Evolutionary conservation across 2,329 filamentous ascomycete genomes (phyloP), one percentile per base, ranked within the genome.

Genomic region (Dactylellina cionopaga): DNA sequence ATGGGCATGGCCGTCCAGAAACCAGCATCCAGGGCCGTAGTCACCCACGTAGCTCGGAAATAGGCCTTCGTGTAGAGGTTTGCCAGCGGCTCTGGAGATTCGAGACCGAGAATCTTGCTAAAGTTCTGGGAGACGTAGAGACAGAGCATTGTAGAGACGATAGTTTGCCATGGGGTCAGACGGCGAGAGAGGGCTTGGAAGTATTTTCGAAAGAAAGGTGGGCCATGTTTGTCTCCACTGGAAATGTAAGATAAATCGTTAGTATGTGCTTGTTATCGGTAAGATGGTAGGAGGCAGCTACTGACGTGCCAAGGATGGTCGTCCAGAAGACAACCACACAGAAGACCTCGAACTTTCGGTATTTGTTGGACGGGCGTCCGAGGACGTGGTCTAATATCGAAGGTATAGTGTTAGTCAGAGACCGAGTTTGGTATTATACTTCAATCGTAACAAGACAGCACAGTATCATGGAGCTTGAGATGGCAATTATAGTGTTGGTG

Each of bases 1-100:
- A 99, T 93, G 77, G 88, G 90, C 95, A 99, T 99, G 31, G 95
- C 95, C 0, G 92, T 96, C 95, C 95, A 99, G 80, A 97, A 99
- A 1, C 95, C 95, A 4, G 95, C 95, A 77, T 99, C 95, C 72
- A 99, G 82, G 0, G 92, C 95, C 0, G 95, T 99, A 58, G 95
- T 89, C 13, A 98, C 87, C 95, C 95, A 99, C 79, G 95, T 99
- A 62, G 95, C 95, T 51, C 95, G 89, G 80, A 96, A 99, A 82
- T 96, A 99, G 25, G 91, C 89, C 55, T 92, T 85, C 60, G 91
- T 92, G 82, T 99, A 99, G 80, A 98, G 89, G 78, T 96, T 96
- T 27, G 93, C 90, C 78, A 99, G 85, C 17, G 95, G 95, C 78
- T 99, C 95, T 2, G 95, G 94, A 75, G 90, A 93, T 76, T 96